Conservation (phyloP, 495 filamentous ascomycete genomes). For the Baudoinia panamericana region DNA sequence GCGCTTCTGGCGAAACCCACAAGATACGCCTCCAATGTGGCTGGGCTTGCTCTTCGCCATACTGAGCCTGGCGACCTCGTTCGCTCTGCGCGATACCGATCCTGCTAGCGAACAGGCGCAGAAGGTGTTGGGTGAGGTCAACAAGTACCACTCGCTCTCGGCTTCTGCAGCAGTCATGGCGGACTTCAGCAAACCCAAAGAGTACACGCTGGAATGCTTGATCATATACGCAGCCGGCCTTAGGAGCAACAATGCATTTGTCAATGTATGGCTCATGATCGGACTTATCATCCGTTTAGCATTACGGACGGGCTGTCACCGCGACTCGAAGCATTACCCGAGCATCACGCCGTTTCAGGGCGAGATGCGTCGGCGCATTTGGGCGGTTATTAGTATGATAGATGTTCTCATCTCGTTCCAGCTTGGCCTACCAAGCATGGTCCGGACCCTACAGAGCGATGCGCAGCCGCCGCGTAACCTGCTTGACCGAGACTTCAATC, state of each 20-base stretch:
- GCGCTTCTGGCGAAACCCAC: slow-evolving; percentile 27
- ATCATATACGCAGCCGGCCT: slow-evolving; percentile 26
- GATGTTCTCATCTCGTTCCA: slow-evolving; percentile 28
- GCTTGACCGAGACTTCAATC: slow-evolving; percentile 31
- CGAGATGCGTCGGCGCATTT: slow-evolving; percentile 29
- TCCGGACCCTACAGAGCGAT: slow-evolving; percentile 24
- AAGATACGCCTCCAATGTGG: slow-evolving; percentile 25
- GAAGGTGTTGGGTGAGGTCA: slow-evolving; percentile 12
- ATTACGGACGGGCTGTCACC: slow-evolving; percentile 30
- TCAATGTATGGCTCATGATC: slow-evolving; percentile 27
- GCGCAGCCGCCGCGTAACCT: slow-evolving; percentile 27
- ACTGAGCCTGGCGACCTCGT: slow-evolving; percentile 23
- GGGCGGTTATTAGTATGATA: slow-evolving; percentile 25
- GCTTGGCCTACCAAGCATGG: slow-evolving; percentile 26
- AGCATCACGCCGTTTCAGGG: slow-evolving; percentile 26
- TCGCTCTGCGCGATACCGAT: slow-evolving; percentile 13
- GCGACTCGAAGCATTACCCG: slow-evolving; percentile 26
- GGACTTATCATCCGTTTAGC: slow-evolving; percentile 26
- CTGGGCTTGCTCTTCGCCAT: slow-evolving; percentile 27
- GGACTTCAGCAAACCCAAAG: slow-evolving; percentile 25
- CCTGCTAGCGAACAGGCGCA: slow-evolving; percentile 6
- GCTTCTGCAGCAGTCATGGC: slow-evolving; percentile 25
- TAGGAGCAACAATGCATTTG: slow-evolving; percentile 22
- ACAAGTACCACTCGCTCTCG: slow-evolving; percentile 25
- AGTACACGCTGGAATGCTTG: slow-evolving; percentile 27